Evolutionary conservation across 2,329 filamentous ascomycete species (phyloP), one percentile per base, ranked within the genome.

Genomic region (Fusarium concolor): DNA sequence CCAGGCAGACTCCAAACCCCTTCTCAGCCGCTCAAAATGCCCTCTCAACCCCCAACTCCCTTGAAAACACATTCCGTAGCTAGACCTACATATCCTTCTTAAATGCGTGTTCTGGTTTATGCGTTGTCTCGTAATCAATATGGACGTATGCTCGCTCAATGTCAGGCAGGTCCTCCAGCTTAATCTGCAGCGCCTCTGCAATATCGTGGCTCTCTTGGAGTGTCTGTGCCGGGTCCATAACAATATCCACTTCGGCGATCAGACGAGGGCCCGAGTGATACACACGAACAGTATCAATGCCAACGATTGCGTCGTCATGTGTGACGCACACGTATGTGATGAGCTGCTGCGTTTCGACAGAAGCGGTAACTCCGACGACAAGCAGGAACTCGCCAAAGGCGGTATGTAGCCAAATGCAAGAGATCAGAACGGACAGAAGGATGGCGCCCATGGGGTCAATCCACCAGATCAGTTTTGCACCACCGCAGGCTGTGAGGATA

Each of bases 131-230:
- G 74, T 96, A 98, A 79, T 99, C 96, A 18, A 97, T 94, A 78
- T 99, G 96, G 20, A 98, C 96, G 77, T 97, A 98, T 0, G 94
- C 94, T 61, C 96, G 84, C 85, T 98, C 96, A 11, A 98, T 90
- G 76, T 97, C 91, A 0, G 96, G 95, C 67, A 99, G 80, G 57
- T 90, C 92, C 85, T 99, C 96, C 4, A 98, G 84, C 83, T 98
- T 98, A 66, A 92, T 92, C 84, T 99, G 96, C 73, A 99, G 84
- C 73, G 91, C 94, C 80, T 99, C 96, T 0, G 96, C 95, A 14
- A 97, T 88, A 75, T 99, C 96, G 78, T 99, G 96, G 1, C 94
- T 96, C 52, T 90, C 89, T 65, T 87, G 85, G 17, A 99, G 86
- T 3, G 89, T 88, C 55, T 90, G 87, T 2, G 88, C 83, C 0